These are phyloP conservation scores for Lasiosphaeriaceae sp. DNA, from an alignment of 495 filamentous ascomycete genomes.

Conservation along the genomic window DNA sequence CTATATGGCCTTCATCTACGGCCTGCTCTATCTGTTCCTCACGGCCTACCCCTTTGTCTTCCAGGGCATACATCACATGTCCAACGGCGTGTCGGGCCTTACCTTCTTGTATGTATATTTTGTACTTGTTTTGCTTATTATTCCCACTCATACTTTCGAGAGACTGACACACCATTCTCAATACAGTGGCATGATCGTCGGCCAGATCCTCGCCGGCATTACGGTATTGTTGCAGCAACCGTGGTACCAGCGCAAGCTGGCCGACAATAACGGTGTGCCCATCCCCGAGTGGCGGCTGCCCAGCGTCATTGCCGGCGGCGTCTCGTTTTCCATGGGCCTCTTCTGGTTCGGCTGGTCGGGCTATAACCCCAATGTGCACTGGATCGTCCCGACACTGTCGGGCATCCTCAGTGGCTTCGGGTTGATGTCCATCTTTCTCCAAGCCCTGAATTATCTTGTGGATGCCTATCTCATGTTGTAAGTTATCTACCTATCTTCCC, in stretches of 20 bases:
- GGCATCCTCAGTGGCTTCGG: conserved; percentile 58
- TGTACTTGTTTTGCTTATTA: not conserved
- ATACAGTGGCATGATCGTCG: conserved; percentile 61
- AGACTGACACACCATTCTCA: too few relatives aligned
- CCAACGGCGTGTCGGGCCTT: conserved; percentile 63
- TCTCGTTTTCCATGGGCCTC: conserved; percentile 68
- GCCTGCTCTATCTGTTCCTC: conserved; percentile 73
- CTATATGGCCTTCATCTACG: conserved; percentile 83
- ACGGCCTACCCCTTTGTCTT: conserved; percentile 81
- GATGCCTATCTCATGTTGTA: conserved; percentile 86
- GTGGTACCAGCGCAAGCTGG: conserved; percentile 63
- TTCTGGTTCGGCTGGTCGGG: conserved; percentile 90
- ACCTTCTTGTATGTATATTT: conserved; percentile 54
- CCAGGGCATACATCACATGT: conserved; percentile 64
- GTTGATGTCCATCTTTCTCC: conserved; percentile 78
- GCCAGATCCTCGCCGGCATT: conserved; percentile 63
- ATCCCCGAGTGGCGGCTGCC: conserved; percentile 86
- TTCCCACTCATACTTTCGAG: not conserved
- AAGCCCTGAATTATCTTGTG: conserved; percentile 80
- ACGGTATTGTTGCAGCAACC: conserved; percentile 65
- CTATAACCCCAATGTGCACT: conserved; percentile 61
- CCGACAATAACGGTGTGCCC: conserved; percentile 67
- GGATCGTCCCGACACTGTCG: conserved; percentile 76
- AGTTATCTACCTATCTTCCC: too few relatives aligned
- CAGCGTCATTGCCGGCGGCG: conserved; percentile 70